Base-by-base conservation (phyloP, 2,329 filamentous ascomycete genomes). In the Botrytis porri region DNA sequence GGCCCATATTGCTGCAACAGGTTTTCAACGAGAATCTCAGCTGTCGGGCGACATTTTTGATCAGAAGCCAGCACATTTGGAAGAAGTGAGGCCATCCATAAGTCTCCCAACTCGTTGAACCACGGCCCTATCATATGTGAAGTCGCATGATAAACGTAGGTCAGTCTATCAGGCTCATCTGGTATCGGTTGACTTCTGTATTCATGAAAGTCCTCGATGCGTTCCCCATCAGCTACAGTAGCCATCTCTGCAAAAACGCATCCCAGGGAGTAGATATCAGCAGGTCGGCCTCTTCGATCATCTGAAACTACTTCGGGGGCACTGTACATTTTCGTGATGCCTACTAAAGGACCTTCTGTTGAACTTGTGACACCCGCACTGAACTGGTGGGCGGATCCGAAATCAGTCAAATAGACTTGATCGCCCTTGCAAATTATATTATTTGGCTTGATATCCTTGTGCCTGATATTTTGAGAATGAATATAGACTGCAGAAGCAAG, bases 391-490 rank as follows among this genome's bases (percentile, higher is more conserved):
- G 75, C 73, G 4, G 73, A 73, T 22, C 75, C 75, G 37, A 75
- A 77, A 43, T 77, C 75, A 2, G 75, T 76, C n/a, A 77, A 69
- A n/a, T 71, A 75, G 16, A 77, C 64, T 35, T 73, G 67, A 25
- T 72, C 65, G 14, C 69, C 73, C 54, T 77, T 77, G 43, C 72
- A 74, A 32, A 77, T 74, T 9, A 73, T 71, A 20, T 77, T 77
- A 51, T 74, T 75, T 16, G 75, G 75, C 66, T 76, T 77, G 54
- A 77, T 77, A 45, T 77, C 75, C 48, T 77, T 77, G 35, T 77
- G 75, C 25, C 75, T 66, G 8, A 76, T 71, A 43, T 75, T 76
- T 10, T 62, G 67, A 7, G 71, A 73, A 48, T 76, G 76, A 3
- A 75, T 73, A 18, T 75, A 76, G 2, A 76, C 57, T 29, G 75